Conservation (phyloP, 1,139 yeast genomes). For the Yamadazyma taylorii region DNA sequence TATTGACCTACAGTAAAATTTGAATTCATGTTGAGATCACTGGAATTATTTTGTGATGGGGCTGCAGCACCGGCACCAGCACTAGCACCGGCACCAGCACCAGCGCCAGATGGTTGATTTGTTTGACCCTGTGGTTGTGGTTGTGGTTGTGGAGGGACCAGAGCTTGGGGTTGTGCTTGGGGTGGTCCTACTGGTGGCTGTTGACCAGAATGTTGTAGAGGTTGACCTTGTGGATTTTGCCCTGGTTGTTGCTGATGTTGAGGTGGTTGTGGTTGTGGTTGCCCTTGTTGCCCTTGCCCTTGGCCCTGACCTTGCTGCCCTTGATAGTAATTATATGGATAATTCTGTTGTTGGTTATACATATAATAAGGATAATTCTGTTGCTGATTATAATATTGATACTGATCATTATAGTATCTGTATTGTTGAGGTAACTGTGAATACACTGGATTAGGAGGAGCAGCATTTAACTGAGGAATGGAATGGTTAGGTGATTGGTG, state of each 20-base stretch:
- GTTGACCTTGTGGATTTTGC: conserved; percentile 4
- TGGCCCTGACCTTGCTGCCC: conserved; percentile 14
- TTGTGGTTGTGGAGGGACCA: conserved; percentile 2
- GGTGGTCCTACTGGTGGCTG: conserved; percentile 6
- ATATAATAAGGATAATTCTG: conserved; percentile 23
- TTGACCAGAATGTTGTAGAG: conserved; percentile 7
- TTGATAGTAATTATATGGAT: conserved; percentile 16
- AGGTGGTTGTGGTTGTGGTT: conserved; percentile 4
- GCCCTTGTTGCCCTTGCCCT: conserved; percentile 10
- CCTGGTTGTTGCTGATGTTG: conserved; percentile 3
- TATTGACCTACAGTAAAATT: conserved; percentile 46
- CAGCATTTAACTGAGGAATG: conserved; percentile 13
- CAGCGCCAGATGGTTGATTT: background rate
- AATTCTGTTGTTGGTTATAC: conserved; percentile 21
- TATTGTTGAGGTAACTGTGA: conserved; percentile 10
- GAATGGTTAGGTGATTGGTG: conserved; percentile 14
- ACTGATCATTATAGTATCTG: conserved; percentile 15
- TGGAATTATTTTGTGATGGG: too few relatives aligned
- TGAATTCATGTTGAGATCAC: conserved; percentile 16
- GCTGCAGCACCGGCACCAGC: too few relatives aligned
- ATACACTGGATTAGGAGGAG: conserved; percentile 9
- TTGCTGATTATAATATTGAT: conserved; percentile 15
- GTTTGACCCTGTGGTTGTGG: background rate
- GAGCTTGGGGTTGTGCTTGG: conserved; percentile 3
- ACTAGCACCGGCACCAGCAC: too few relatives aligned